Percentiles rank a stretch among this genome's conserved stretches.
These are phyloP conservation scores for Coemansia sp. DNA, from an alignment of 192 early-diverging fungal species.

Conservation along the genomic window DNA sequence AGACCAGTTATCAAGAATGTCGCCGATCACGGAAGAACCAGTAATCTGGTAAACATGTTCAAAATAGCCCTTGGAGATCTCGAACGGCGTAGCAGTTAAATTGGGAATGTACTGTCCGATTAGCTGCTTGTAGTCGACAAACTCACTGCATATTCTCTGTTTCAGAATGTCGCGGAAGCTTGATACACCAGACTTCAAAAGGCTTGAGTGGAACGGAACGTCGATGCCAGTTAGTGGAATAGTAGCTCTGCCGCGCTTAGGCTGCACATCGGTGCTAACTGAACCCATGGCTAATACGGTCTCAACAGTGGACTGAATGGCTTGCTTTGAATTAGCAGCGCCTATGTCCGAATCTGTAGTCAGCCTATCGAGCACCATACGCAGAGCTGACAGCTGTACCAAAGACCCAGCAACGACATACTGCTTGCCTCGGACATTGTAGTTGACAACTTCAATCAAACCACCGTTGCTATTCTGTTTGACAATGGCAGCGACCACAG, in stretches of 20 bases:
- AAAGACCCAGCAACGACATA: constrained; percentile 90
- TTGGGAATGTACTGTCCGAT: constrained; percentile 90
- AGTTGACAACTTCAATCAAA: constrained; percentile 93
- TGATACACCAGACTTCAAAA: constrained; percentile 76
- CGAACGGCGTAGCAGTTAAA: constrained; percentile 88
- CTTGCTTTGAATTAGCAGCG: constrained; percentile 72
- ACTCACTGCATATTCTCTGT: constrained; percentile 68
- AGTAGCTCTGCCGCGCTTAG: constrained; percentile 80
- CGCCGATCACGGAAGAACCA: constrained; percentile 63
- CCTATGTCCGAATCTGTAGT: constrained; percentile 37
- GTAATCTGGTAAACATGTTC: constrained; percentile 69
- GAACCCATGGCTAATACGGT: constrained; percentile 60
- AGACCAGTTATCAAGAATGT: constrained; percentile 71
- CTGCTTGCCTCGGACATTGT: constrained; percentile 92
- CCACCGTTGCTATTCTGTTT: constrained; percentile 59
- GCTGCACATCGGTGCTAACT: constrained; percentile 44
- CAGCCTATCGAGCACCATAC: constrained; percentile 81
- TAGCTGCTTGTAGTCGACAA: constrained; percentile 68
- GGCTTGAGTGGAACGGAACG: constrained; percentile 87
- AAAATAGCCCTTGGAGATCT: constrained; percentile 73
- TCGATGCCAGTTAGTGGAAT: constrained; percentile 90
- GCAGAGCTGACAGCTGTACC: constrained; percentile 73
- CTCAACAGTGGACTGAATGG: constrained; percentile 68
- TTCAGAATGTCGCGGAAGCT: constrained; percentile 84
- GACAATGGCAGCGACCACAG: constrained; percentile 71